Evolutionary conservation across 192 early-diverging fungal genomes (phyloP).

Genomic region (Diversispora eburnea): DNA sequence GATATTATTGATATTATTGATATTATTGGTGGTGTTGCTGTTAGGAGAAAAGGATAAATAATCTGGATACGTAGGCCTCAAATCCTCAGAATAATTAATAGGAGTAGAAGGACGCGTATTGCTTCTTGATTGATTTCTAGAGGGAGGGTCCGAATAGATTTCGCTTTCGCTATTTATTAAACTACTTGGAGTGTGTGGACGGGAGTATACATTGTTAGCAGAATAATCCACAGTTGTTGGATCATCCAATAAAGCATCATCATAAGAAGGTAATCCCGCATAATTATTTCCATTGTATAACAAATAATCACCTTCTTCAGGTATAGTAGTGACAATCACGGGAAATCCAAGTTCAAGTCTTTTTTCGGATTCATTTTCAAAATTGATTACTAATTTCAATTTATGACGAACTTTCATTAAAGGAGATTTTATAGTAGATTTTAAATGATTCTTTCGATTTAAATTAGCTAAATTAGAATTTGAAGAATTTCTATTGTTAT

Average conservation of each 20-base stretch:
- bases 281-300: neutral
- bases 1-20: neutral
- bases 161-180: neutral
- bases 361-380: conserved; percentile 11
- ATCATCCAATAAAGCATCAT: conserved; percentile 20
- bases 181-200: neutral
- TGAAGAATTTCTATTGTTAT: neutral
- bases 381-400: conserved; percentile 11
- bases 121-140: conserved; percentile 7
- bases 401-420: conserved; percentile 27
- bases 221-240: neutral
- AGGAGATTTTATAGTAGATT: conserved; percentile 19
- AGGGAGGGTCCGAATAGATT: neutral
- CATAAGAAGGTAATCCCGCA: conserved; percentile 18
- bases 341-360: conserved; percentile 21
- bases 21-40: neutral
- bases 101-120: neutral
- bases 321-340: conserved; percentile 16
- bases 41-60: neutral
- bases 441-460: neutral
- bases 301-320: neutral
- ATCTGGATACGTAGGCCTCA: neutral
- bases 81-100: neutral
- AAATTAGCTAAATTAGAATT: neutral
- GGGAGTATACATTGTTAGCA: neutral